Base-by-base conservation (phyloP, 75 land plant genomes). In the Cryptomeria japonica region DNA sequence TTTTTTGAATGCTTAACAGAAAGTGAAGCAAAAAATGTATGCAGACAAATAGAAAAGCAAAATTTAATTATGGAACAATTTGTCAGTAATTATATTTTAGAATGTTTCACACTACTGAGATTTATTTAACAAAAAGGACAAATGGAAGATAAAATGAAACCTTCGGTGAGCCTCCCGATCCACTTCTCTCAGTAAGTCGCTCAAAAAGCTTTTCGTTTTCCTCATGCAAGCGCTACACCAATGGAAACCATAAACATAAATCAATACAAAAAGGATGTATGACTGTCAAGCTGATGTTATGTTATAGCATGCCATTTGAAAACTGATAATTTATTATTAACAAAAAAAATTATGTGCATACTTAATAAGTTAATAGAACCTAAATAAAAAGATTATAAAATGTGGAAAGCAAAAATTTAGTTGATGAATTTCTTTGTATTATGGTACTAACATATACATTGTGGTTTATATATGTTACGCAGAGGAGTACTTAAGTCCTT, bases 141-240 rank as follows among this genome's bases (percentile, higher is more conserved):
- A 12, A 84, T 58, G 19, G 88, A 46, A 80, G 68, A 41, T 42
- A 83, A 87, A 42, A 76, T 6, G 73, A 51, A 77, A 95, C 98
- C 97, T 94, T 84, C 22, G 93, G 90, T 56, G 96, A 89, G 70
- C 91, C 90, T 73, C 72, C 87, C 11, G 68, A 78, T 64, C 92
- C 80, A 86, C 92, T 89, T 89, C 91, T 92, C 79, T 98, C 97
- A 5, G 99, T 98, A 42, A 98, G 90, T 41, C 96, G 93, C 76
- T 93, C 99, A 90, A 98, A 98, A 38, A 98, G 91, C 88, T 97
- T 98, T 88, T 96, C 99, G 93, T 98, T 98, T 87, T 98, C 99
- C 90, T 97, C 93, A 93, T 98, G 99, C 91, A 98, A 91, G 49
- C 96, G 94, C 99, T 98, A 93, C 70, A 70, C 41, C 84, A 78